Conservation (phyloP, 208 protist genomes). For the Leishmania tropica region DNA sequence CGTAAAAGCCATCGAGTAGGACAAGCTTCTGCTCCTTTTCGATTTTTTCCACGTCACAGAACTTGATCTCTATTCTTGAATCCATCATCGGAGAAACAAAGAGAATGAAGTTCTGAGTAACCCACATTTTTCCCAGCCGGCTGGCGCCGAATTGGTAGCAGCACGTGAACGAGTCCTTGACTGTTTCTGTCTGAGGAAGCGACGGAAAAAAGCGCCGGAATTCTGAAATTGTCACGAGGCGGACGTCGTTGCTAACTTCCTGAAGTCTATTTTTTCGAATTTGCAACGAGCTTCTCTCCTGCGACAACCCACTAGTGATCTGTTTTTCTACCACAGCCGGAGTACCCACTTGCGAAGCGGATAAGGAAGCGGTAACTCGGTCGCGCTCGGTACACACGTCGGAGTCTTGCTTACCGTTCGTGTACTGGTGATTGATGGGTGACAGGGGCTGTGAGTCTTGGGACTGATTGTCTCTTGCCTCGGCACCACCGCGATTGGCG, state of each 20-base stretch:
- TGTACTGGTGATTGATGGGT: not conserved
- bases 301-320: not conserved
- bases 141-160: slow-evolving; percentile 55
- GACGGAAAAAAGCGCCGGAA: slow-evolving; percentile 39
- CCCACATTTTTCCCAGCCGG: slow-evolving; percentile 55
- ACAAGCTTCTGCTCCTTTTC: slow-evolving; percentile 65
- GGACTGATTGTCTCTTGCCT: slow-evolving; percentile 15
- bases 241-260: not conserved
- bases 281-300: slow-evolving; percentile 3
- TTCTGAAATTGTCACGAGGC: slow-evolving; percentile 4
- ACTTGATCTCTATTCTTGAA: slow-evolving; percentile 40
- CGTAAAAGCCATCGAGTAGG: slow-evolving; percentile 54
- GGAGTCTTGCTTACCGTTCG: slow-evolving; percentile 2
- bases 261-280: slow-evolving; percentile 5
- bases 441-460: not conserved
- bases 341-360: not conserved
- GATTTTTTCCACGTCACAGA: slow-evolving; percentile 44
- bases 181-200: slow-evolving; percentile 38
- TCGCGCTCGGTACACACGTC: not conserved
- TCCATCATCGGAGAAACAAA: slow-evolving; percentile 64
- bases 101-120: slow-evolving; percentile 53
- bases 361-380: not conserved
- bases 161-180: slow-evolving; percentile 56
- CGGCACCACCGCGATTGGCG: not conserved
- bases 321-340: not conserved